Conservation (phyloP, 805 yeast genomes). For the Kluyveromyces siamensis region DNA sequence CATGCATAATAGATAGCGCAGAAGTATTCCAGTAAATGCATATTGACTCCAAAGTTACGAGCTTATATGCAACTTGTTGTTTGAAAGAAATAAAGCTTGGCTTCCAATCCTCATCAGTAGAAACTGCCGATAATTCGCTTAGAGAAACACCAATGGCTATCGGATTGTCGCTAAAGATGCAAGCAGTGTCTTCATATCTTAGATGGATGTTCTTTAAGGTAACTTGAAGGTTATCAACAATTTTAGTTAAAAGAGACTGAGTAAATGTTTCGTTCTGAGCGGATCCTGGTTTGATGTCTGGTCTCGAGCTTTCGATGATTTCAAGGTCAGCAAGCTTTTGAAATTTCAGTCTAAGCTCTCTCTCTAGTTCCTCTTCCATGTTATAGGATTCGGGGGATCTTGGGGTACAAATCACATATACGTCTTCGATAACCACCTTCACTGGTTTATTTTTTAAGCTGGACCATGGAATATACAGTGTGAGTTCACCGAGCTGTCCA, state of each 20-base stretch:
- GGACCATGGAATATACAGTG: slow-evolving; percentile 94
- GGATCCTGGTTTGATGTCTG: slow-evolving; percentile 29
- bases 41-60: slow-evolving; percentile 63
- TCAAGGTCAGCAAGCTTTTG: slow-evolving; percentile 61
- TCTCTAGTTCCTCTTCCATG: slow-evolving; percentile 49
- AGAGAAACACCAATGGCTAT: slow-evolving; percentile 78
- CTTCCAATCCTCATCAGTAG: slow-evolving; percentile 77
- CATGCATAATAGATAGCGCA: slow-evolving; percentile 37
- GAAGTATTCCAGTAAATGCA: slow-evolving; percentile 82
- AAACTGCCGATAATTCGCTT: slow-evolving; percentile 81
- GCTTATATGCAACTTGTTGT: slow-evolving; percentile 59
- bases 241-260: slow-evolving; percentile 78
- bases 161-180: slow-evolving; percentile 61
- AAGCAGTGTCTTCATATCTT: slow-evolving; percentile 75
- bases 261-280: slow-evolving; percentile 72
- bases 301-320: slow-evolving; percentile 36
- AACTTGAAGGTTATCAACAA: slow-evolving; percentile 86
- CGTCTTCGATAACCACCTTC: slow-evolving; percentile 76
- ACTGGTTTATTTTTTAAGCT: slow-evolving; percentile 90
- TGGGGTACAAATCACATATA: slow-evolving; percentile 75
- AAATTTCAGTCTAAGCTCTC: slow-evolving; percentile 57
- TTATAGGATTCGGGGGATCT: slow-evolving; percentile 47
- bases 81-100: slow-evolving; percentile 76
- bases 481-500: slow-evolving; percentile 84
- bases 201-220: slow-evolving; percentile 87